A percentile compares a stretch with the other conserved stretches of the same genome.
Evolutionary conservation across 2,329 filamentous ascomycete genomes (phyloP).

Genomic region (Leptographium procerum): DNA sequence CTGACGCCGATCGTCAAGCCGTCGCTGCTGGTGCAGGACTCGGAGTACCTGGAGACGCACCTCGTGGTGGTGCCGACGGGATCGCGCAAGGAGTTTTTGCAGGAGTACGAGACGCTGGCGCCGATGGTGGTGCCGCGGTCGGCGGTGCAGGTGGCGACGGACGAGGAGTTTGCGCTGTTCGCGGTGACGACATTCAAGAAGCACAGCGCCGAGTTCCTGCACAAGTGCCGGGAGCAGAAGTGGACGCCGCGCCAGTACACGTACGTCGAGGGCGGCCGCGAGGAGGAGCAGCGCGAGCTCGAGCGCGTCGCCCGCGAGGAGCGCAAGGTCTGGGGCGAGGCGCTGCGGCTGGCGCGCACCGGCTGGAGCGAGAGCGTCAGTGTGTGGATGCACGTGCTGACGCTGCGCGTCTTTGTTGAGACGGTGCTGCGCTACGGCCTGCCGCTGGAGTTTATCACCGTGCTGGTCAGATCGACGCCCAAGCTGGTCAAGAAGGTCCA

Average conservation of each 20-base stretch:
- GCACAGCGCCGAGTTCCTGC: constrained; percentile 71
- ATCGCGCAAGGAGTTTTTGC: constrained; percentile 76
- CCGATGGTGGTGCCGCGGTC: constrained; percentile 93
- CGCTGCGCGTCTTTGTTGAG: constrained; percentile 90
- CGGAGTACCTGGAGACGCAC: constrained; percentile 94
- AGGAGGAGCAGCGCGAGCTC: constrained; percentile 80
- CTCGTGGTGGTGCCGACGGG: constrained; percentile 77
- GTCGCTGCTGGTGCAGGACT: constrained; percentile 68
- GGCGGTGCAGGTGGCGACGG: constrained; percentile 64
- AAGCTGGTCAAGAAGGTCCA: constrained; percentile 74
- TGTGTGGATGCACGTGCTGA: constrained; percentile 89
- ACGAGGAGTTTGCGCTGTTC: constrained; percentile 83
- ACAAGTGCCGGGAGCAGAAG: constrained; percentile 83
- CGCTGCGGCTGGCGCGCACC: constrained; percentile 74
- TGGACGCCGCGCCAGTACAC: constrained; percentile 95
- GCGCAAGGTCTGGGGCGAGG: constrained; percentile 86
- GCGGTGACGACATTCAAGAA: constrained; percentile 93
- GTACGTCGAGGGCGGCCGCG: constrained; percentile 78
- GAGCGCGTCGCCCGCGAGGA: constrained; percentile 75
- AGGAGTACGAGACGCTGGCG: constrained; percentile 75
- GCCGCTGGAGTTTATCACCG: constrained; percentile 79
- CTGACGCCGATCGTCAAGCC: constrained; percentile 83
- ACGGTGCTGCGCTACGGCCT: constrained; percentile 93
- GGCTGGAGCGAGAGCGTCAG: constrained; percentile 94
- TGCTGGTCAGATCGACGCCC: constrained; percentile 71